phyloP scores from a whole-genome alignment of 2,329 filamentous ascomycete genomes.

The Colletotrichum coccodes region DNA sequence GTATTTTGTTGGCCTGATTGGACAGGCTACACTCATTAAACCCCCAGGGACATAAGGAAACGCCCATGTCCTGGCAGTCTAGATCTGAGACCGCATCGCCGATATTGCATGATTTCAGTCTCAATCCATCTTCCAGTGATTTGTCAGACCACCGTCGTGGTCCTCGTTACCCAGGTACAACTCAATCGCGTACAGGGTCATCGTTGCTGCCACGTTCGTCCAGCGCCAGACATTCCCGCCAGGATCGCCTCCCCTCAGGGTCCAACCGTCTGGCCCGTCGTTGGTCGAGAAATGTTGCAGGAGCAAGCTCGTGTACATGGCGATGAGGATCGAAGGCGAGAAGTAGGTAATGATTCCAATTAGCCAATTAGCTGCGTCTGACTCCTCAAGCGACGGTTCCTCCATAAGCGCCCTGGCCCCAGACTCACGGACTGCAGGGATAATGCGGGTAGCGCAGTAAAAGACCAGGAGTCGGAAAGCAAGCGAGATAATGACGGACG shows the following conservation, averaged over 20 bases:
- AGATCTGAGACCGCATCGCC: neutral
- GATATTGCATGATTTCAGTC: neutral
- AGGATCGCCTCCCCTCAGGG: slow-evolving; percentile 81
- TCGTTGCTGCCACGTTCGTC: slow-evolving; percentile 90
- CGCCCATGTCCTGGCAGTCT: neutral
- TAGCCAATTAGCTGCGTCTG: slow-evolving; percentile 82
- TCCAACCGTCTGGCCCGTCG: slow-evolving; percentile 81
- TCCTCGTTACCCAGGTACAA: slow-evolving; percentile 87
- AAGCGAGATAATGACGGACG: slow-evolving; percentile 94
- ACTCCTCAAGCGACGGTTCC: slow-evolving; percentile 86
- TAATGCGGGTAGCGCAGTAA: slow-evolving; percentile 94
- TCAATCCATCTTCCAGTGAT: slow-evolving; percentile 96
- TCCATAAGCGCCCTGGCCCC: slow-evolving; percentile 85
- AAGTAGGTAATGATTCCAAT: slow-evolving; percentile 92
- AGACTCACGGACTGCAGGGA: slow-evolving; percentile 89
- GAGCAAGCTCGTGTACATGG: slow-evolving; percentile 94
- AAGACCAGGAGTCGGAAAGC: slow-evolving; percentile 94
- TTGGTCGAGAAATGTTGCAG: slow-evolving; percentile 93
- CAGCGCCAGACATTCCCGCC: slow-evolving; percentile 92
- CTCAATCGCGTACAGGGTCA: slow-evolving; percentile 90
- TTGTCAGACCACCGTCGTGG: slow-evolving; percentile 75
- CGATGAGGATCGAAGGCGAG: slow-evolving; percentile 91
- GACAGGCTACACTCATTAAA: slow-evolving; percentile 21
- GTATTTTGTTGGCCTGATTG: slow-evolving; percentile 19
- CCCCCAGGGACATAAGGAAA: neutral